These are phyloP conservation scores for Sclerotinia glacialis DNA, from an alignment of 2,329 filamentous ascomycete species.

Conservation along the genomic window DNA sequence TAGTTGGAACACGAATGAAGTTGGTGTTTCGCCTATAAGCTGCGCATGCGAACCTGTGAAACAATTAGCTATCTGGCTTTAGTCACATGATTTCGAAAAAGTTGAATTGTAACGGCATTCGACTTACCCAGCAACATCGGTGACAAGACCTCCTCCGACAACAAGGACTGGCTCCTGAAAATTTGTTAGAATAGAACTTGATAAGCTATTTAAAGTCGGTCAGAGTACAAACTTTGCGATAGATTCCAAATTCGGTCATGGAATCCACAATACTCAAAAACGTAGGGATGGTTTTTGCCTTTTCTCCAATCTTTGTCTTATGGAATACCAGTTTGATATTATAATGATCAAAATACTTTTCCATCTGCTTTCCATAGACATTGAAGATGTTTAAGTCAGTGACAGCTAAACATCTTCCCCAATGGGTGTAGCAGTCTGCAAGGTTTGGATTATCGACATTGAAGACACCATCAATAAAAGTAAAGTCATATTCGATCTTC, in stretches of 20 bases:
- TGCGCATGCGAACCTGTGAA: constrained; percentile 62
- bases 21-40: constrained; percentile 70
- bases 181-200: constrained; percentile 20
- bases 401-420: constrained; percentile 64
- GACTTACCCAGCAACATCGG: constrained; percentile 68
- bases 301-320: constrained; percentile 72
- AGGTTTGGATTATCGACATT: constrained; percentile 58
- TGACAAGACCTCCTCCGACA: constrained; percentile 67
- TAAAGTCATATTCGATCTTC: constrained; percentile 74
- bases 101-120: background rate
- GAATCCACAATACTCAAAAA: constrained; percentile 67
- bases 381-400: constrained; percentile 71
- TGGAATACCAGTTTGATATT: constrained; percentile 61
- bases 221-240: constrained; percentile 51
- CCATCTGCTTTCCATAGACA: constrained; percentile 63
- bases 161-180: constrained; percentile 60
- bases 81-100: constrained; percentile 19
- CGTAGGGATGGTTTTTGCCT: constrained; percentile 70
- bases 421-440: constrained; percentile 61
- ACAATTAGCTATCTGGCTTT: constrained; percentile 33
- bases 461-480: constrained; percentile 69
- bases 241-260: constrained; percentile 71
- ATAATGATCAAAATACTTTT: constrained; percentile 65
- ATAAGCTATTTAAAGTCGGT: background rate
- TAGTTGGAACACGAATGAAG: constrained; percentile 71